Evolutionary conservation across 2,329 filamentous ascomycete genomes (phyloP).

Genomic region (Epichloe typhina): DNA sequence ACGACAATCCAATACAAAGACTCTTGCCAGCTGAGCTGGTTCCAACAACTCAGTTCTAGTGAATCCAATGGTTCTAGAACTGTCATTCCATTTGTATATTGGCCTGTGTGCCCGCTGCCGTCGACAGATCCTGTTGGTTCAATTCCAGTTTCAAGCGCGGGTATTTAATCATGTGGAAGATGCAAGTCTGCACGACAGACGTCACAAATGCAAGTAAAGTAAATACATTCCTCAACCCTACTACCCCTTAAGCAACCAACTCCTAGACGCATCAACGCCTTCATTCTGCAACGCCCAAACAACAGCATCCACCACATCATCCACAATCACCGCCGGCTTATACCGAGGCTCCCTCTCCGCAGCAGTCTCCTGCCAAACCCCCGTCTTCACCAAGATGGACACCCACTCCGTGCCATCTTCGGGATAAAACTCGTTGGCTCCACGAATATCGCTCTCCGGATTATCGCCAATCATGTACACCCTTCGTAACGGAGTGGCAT

Average conservation of each 20-base stretch:
- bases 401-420: conserved; percentile 59
- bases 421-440: conserved; percentile 65
- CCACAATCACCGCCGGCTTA: conserved; percentile 51
- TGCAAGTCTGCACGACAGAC: too few species aligned
- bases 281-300: conserved; percentile 57
- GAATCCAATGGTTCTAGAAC: neutral
- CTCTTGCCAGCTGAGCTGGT: neutral
- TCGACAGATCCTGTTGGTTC: too few species aligned
- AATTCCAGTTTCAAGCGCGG: too few species aligned
- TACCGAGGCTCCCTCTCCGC: conserved; percentile 38
- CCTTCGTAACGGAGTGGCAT: conserved; percentile 50
- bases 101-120: neutral
- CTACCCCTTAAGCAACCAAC: conserved; percentile 12
- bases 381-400: conserved; percentile 66
- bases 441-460: conserved; percentile 78
- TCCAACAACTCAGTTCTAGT: neutral
- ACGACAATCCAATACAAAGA: neutral
- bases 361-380: conserved; percentile 43
- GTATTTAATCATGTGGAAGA: too few species aligned
- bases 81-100: too few species aligned
- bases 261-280: conserved; percentile 23
- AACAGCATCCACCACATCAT: conserved; percentile 66
- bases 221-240: too few species aligned
- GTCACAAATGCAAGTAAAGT: too few species aligned
- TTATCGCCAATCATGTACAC: conserved; percentile 96